A percentile compares a stretch with the other conserved stretches of the same genome.
Evolutionary conservation across 2,329 filamentous ascomycete species (phyloP).

Genomic region (Penicillium sp.): DNA sequence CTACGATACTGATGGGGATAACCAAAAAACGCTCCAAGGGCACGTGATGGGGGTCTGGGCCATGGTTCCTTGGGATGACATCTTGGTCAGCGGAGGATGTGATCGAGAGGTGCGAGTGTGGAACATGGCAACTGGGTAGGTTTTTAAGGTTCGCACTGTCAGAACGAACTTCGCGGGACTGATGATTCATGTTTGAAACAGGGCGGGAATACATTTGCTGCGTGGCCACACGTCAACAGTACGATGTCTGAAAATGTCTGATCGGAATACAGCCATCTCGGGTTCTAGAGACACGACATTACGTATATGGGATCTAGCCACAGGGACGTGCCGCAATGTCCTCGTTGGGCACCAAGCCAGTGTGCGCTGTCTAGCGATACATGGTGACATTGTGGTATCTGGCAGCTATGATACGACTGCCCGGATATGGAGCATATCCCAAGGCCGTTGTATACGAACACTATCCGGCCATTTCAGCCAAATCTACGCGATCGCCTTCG

Average conservation of each 20-base stretch:
- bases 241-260: slow-evolving; percentile 95
- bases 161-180: neutral
- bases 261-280: slow-evolving; percentile 90
- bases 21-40: slow-evolving; percentile 85
- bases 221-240: slow-evolving; percentile 97
- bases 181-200: slow-evolving; percentile 37
- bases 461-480: slow-evolving; percentile 95
- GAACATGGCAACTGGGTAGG: slow-evolving; percentile 89
- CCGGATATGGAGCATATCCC: slow-evolving; percentile 95
- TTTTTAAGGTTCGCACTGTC: slow-evolving; percentile 10
- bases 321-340: slow-evolving; percentile 86
- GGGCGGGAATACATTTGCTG: slow-evolving; percentile 76
- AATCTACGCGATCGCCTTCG: slow-evolving; percentile 98
- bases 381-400: slow-evolving; percentile 95
- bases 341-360: slow-evolving; percentile 94
- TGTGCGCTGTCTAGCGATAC: slow-evolving; percentile 91
- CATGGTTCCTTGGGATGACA: slow-evolving; percentile 97
- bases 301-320: slow-evolving; percentile 90
- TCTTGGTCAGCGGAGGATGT: slow-evolving; percentile 92
- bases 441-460: slow-evolving; percentile 88
- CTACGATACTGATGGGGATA: slow-evolving; percentile 87
- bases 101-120: slow-evolving; percentile 96
- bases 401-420: slow-evolving; percentile 98
- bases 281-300: slow-evolving; percentile 94
- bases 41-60: slow-evolving; percentile 99